Percentiles rank a stretch among this genome's conserved stretches.
These are phyloP conservation scores for Trichoderma koningiopsis DNA, from an alignment of 2,329 filamentous ascomycete species.

Conservation along the genomic window DNA sequence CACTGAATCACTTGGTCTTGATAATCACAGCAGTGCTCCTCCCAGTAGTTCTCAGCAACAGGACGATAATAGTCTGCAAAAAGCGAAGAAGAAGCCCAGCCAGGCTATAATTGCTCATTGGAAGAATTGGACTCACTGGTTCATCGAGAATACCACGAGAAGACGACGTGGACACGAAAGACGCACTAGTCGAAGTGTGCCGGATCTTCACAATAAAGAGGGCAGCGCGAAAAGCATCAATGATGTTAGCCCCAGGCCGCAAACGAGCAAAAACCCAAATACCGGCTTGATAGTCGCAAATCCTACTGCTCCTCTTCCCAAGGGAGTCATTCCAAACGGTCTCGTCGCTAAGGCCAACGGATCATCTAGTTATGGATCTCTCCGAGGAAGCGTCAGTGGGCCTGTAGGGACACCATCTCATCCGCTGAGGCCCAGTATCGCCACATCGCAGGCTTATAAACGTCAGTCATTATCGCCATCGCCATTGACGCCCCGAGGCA, in stretches of 20 bases:
- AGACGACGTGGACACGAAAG: constrained; percentile 53
- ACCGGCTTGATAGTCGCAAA: constrained; percentile 41
- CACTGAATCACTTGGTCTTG: constrained; percentile 51
- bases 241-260: constrained; percentile 59
- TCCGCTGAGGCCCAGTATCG: constrained; percentile 35
- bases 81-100: constrained; percentile 58
- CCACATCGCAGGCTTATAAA: constrained; percentile 54
- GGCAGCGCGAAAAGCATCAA: constrained; percentile 49
- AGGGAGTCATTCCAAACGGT: constrained; percentile 56
- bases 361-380: constrained; percentile 28
- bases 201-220: constrained; percentile 58
- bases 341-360: constrained; percentile 40
- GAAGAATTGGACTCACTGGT: constrained; percentile 67
- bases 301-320: constrained; percentile 51
- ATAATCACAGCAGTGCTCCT: constrained; percentile 29
- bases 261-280: constrained; percentile 59
- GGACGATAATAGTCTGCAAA: constrained; percentile 42
- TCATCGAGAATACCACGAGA: constrained; percentile 60
- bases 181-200: constrained; percentile 59
- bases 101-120: constrained; percentile 62
- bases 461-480: constrained; percentile 83
- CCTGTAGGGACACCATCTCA: constrained; percentile 36
- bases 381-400: constrained; percentile 31
- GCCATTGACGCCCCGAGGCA: constrained; percentile 84
- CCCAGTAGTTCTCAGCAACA: constrained; percentile 33